Evolutionary conservation across 2,329 filamentous ascomycete species (phyloP), one percentile per base, ranked within the genome.

Genomic region (Penicillium sp.): DNA sequence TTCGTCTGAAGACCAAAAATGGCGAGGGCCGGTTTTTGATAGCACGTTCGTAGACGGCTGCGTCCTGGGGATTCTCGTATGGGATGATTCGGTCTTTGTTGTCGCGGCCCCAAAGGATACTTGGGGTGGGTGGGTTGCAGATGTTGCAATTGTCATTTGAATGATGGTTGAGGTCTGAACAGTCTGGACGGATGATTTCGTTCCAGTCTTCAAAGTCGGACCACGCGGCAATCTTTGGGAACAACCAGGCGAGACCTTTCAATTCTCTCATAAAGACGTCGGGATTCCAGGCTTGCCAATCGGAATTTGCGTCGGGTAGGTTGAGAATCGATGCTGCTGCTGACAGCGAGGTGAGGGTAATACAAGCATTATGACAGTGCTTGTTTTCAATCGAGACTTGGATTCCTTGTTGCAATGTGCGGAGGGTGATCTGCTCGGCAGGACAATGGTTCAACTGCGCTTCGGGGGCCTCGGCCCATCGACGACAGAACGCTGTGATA

Each of bases 41-140:
- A 1, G 73, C 72, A 38, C 75, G 74, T 64, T 86, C 84, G 59
- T 80, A 85, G 0, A 67, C 57, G 2, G 78, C 79, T 31, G 83
- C 82, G 58, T 79, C 75, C 55, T 77, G 67, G 0, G 79, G 77
- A 61, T 86, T 77, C 64, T 86, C 84, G 49, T 79, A 80, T 1
- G 81, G 75, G 15, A 71, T 72, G 21, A 81, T 58, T 15, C 58
- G 60, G 6, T 68, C 67, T 43, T 63, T 67, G 46, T 59, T 60
- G 46, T 71, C 62, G 5, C 69, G 61, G 2, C 69, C 67, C 75
- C 75, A 77, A 12, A 71, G 50, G 9, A 75, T 68, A 29, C 60
- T 61, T 13, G 75, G 74, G 31, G 69, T 71, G 40, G 42, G 51
- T 12, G 75, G 75, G 9, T 69, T 66, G 49, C 75, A 77, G n/a